Base-by-base conservation (phyloP, 2,329 filamentous ascomycete genomes). In the Blastomyces emzantsi region DNA sequence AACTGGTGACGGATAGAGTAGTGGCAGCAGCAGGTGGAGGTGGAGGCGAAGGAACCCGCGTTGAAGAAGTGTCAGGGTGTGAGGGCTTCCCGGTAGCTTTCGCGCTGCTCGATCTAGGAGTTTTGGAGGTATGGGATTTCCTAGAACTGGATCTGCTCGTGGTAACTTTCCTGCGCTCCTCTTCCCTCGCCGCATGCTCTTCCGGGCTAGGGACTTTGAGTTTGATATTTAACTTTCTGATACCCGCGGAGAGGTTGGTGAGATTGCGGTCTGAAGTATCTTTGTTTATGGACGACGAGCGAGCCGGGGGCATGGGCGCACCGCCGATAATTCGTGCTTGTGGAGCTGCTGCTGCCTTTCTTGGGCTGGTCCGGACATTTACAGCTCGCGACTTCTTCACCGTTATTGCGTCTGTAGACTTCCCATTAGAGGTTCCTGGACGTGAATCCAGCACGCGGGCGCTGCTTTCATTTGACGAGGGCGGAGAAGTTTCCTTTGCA, bases 361-460 rank as follows among this genome's bases (percentile, higher is more conserved):
- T 71, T 1, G 75, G 73, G 55, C 73, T 75, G 39, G 70, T 67
- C 22, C 70, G 67, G 45, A 71, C 68, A 55, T 78, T 81, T 11
- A 77, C 67, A 15, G 79, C 78, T 61, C 87, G 82, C 2, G 82
- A 79, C 74, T 88, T 91, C 70, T 84, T 89, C 11, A 57, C 61
- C 28, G 80, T 76, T 11, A 86, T 73, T 57, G 76, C 74, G 36
- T 78, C 74, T 22, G 72, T 63, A 43, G 68, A 49, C 47, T 66
- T 64, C 61, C 64, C 65, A 11, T 64, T 64, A 1, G 65, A 66
- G 7, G 70, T 66, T 33, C 67, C 62, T 57, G 69, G 67, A 9
- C 66, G 67, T 25, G 67, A 70, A 36, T 54, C 43, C 17, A 33
- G 8, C 25, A 22, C 8, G 17, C 43, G 57, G 8, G 25, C 19